A percentile compares a stretch with the other conserved stretches of the same genome.
Conservation (phyloP, 495 filamentous ascomycete species). For the Polyplosphaeria fusca region DNA sequence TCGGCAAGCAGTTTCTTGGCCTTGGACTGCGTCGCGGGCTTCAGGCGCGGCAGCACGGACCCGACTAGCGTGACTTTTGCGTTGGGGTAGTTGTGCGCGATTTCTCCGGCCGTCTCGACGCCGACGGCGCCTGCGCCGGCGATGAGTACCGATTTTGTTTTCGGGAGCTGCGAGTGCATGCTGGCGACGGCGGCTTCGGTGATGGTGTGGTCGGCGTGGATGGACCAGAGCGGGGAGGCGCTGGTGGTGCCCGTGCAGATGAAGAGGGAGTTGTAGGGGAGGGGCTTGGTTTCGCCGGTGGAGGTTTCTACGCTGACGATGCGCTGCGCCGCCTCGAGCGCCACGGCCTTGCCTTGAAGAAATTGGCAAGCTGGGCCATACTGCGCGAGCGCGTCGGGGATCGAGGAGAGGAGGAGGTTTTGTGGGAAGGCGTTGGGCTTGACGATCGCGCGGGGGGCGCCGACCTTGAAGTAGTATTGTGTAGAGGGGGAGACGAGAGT, state of each 20-base stretch:
- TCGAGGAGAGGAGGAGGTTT: constrained; percentile 37
- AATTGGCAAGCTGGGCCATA: constrained; percentile 40
- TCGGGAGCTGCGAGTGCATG: constrained; percentile 30
- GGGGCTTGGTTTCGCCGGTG: constrained; percentile 7
- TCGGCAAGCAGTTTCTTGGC: constrained; percentile 44
- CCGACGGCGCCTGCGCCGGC: constrained; percentile 43
- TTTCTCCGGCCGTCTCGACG: constrained; percentile 31
- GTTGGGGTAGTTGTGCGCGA: constrained; percentile 24
- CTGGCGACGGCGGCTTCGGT: constrained; percentile 30
- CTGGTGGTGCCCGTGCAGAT: constrained; percentile 40
- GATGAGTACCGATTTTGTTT: constrained; percentile 41
- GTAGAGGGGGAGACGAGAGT: constrained; percentile 42
- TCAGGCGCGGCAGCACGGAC: constrained; percentile 46
- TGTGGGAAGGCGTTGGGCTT: constrained; percentile 36
- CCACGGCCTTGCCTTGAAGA: constrained; percentile 41
- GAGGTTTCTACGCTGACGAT: constrained; percentile 34
- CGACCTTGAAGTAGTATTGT: constrained; percentile 43
- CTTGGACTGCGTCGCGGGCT: constrained; percentile 34
- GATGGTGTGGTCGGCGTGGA: constrained; percentile 35
- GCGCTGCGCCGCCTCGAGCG: constrained; percentile 38
- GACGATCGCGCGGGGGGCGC: constrained; percentile 40
- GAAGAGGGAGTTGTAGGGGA: constrained; percentile 48
- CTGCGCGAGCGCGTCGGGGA: constrained; percentile 39
- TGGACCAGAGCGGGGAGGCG: constrained; percentile 31
- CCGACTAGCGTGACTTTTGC: constrained; percentile 45